Base-by-base conservation (phyloP, 2,329 filamentous ascomycete genomes). In the Helotiales sp. region DNA sequence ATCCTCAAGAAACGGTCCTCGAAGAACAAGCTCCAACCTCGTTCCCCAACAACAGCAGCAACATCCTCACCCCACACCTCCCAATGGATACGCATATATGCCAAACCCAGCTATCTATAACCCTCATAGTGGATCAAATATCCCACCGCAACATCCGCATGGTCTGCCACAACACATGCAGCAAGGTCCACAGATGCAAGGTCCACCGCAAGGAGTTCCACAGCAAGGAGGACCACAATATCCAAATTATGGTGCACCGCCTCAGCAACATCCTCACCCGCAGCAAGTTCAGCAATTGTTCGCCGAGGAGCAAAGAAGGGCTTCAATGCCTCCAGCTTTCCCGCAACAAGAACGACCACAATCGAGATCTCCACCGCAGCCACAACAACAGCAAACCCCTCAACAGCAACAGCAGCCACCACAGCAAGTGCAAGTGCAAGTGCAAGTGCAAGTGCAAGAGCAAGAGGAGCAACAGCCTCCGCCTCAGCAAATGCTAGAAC, bases 41-140 rank as follows among this genome's bases (percentile, higher is more conserved):
- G 87, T 86, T 3, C 87, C 88, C 43, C 90, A 73, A 85, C 91
- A 87, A 45, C 84, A 86, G 73, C 83, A 73, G 85, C 90, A 87
- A 52, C 84, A 86, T 74, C 83, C 88, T 30, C 89, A 89, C 57
- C 86, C 67, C 84, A 90, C 87, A 47, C 85, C 87, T 72, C 83
- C 88, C 67, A 92, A 91, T 75, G 92, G 87, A 63, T 97, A 92
- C 78, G 87, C 91, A 3, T 97, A 93, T 77, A 93, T 96, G 84
- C 89, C 92, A 2, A 93, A 96, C 70, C 92, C 92, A 45, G 88
- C 91, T 37, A 93, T 97, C 73, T 97, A 97, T 80, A 93, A 93
- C 74, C 88, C 88, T 10, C 91, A 84, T 67, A 81, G 80, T 64
- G 70, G 65, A 13, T 70, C 64, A 40, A 52, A 50, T 40, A 72